phyloP scores from a whole-genome alignment of 169 alveolate genomes.

The Plasmodium vivax region DNA sequence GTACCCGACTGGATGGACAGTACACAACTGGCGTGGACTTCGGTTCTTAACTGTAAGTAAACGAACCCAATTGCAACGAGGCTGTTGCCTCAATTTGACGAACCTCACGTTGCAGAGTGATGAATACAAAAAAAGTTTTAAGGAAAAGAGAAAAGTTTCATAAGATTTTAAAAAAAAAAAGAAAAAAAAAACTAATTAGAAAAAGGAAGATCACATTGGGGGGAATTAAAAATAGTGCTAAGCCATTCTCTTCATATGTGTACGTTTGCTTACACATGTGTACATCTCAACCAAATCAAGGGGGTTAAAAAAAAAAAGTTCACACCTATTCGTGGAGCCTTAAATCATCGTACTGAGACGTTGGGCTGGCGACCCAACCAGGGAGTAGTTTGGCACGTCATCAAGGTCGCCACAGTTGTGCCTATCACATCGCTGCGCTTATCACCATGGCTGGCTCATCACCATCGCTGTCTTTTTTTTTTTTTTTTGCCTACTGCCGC shows the following conservation, averaged over 20 bases:
- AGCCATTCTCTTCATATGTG: background rate
- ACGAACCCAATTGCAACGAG: background rate
- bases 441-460: background rate
- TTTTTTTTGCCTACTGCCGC: background rate
- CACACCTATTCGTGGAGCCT: background rate
- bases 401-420: background rate
- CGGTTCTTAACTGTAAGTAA: background rate
- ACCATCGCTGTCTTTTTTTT: background rate
- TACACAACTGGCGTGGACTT: background rate
- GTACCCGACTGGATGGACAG: background rate
- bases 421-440: background rate
- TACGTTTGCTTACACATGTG: background rate
- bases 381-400: background rate
- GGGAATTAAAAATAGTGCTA: background rate
- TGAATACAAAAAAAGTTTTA: conserved; percentile 4
- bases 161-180: background rate
- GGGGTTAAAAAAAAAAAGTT: background rate
- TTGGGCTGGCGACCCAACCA: background rate
- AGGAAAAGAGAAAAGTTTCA: background rate
- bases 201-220: background rate
- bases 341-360: background rate
- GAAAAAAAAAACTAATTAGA: background rate
- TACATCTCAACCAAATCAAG: background rate
- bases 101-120: background rate
- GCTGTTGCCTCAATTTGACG: background rate